These are phyloP conservation scores for Ustilago bromivora DNA, from an alignment of 1,284 basidiomycete genomes.

Conservation along the genomic window DNA sequence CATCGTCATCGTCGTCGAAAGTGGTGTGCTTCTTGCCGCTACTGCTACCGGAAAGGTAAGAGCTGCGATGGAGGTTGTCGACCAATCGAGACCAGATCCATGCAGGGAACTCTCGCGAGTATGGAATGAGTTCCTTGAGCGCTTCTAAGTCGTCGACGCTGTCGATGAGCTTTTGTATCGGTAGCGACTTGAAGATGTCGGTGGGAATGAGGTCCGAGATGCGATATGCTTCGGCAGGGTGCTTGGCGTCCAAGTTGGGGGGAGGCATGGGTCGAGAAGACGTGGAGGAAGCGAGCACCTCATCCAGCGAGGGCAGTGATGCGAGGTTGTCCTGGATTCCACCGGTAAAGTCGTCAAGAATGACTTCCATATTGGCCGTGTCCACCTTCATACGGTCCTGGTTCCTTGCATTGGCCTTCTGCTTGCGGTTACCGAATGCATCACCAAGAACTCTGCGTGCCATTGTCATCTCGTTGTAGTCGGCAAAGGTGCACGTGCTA, in stretches of 20 bases:
- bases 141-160: conserved; percentile 29
- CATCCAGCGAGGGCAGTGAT: conserved; percentile 49
- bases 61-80: conserved; percentile 48
- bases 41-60: conserved; percentile 27
- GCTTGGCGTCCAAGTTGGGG: conserved; percentile 58
- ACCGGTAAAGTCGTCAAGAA: conserved; percentile 60
- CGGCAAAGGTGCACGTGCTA: conserved; percentile 38
- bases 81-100: conserved; percentile 47
- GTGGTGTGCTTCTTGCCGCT: conserved; percentile 37
- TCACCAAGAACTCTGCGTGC: conserved; percentile 65
- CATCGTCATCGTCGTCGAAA: conserved; percentile 39
- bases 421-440: conserved; percentile 68
- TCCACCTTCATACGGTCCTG: conserved; percentile 69
- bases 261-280: conserved; percentile 61
- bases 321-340: conserved; percentile 58
- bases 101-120: conserved; percentile 41
- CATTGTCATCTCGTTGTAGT: conserved; percentile 52
- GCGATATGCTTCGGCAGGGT: conserved; percentile 63
- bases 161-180: conserved; percentile 51
- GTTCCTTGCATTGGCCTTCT: conserved; percentile 63
- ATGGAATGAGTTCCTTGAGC: conserved; percentile 38
- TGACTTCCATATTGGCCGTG: conserved; percentile 63
- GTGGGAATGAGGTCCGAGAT: conserved; percentile 57
- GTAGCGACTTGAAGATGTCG: conserved; percentile 48
- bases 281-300: conserved; percentile 52